A percentile compares a stretch with the other conserved stretches of the same genome.
phyloP scores from a whole-genome alignment of 2,329 filamentous ascomycete genomes.

The Drechslerella coelobrocha region DNA sequence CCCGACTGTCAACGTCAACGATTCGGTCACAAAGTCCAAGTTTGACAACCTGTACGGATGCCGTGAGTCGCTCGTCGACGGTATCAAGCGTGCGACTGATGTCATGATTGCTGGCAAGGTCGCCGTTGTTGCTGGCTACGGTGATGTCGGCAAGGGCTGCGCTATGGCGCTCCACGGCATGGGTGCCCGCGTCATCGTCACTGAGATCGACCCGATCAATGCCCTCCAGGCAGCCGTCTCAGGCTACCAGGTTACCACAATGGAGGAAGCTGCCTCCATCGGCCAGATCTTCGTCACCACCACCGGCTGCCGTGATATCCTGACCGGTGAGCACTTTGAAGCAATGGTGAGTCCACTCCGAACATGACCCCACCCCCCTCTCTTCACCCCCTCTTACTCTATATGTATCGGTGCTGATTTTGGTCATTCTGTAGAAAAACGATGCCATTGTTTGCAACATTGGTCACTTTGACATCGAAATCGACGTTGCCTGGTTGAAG shows the following conservation, averaged over 20 bases:
- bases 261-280: conserved; percentile 88
- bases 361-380: conserved; percentile 57
- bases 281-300: conserved; percentile 99
- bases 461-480: conserved; percentile 99
- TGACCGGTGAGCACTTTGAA: conserved; percentile 90
- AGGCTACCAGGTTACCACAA: conserved; percentile 94
- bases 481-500: conserved; percentile 99
- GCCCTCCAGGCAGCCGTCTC: conserved; percentile 98
- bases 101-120: conserved; percentile 99
- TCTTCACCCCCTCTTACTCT: not conserved
- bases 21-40: conserved; percentile 99
- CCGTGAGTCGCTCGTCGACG: conserved; percentile 97
- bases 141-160: conserved; percentile 99
- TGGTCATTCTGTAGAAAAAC: conserved; percentile 65
- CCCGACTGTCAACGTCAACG: conserved; percentile 98
- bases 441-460: conserved; percentile 99
- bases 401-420: not conserved
- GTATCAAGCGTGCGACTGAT: conserved; percentile 99
- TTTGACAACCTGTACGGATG: conserved; percentile 99
- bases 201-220: conserved; percentile 99
- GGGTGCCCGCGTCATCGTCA: conserved; percentile 95
- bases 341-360: conserved; percentile 66
- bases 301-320: conserved; percentile 98
- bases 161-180: conserved; percentile 94
- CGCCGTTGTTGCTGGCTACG: conserved; percentile 94